Evolutionary conservation across 441 rosid genomes (phyloP).

Genomic region (Brassica balearica): DNA sequence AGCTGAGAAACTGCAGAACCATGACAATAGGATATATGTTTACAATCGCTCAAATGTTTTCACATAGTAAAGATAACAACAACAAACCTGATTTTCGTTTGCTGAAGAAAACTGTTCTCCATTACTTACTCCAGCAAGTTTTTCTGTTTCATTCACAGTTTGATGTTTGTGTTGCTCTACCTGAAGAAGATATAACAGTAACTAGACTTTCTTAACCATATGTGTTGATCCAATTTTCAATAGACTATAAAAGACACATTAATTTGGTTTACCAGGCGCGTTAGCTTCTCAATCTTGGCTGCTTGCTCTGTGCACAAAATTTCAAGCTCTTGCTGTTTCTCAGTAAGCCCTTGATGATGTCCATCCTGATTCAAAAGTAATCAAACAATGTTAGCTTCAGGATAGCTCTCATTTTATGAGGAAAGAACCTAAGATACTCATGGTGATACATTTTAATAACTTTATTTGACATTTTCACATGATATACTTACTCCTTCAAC

Average conservation of each 20-base stretch:
- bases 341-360: constrained; percentile 44
- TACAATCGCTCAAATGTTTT: constrained; percentile 9
- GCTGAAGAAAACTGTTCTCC: constrained; percentile 31
- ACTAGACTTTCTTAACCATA: constrained; percentile 34
- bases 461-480: not conserved
- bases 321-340: constrained; percentile 72
- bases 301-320: constrained; percentile 74
- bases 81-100: constrained; percentile 50
- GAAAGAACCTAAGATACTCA: too few species aligned
- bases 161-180: constrained; percentile 64
- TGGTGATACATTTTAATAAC: not conserved
- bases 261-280: constrained; percentile 55
- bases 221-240: constrained; percentile 6
- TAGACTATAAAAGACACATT: constrained; percentile 23
- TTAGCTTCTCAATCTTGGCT: constrained; percentile 80
- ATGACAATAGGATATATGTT: constrained; percentile 9
- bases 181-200: constrained; percentile 50
- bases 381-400: constrained; percentile 20
- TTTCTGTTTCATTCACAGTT: constrained; percentile 46
- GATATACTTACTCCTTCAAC: constrained; percentile 47
- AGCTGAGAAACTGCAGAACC: constrained; percentile 47
- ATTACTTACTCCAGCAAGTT: constrained; percentile 41
- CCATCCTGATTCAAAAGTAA: constrained; percentile 50
- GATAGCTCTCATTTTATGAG: constrained; percentile 1
- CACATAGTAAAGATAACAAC: constrained; percentile 14